Percentiles rank a stretch among this genome's conserved stretches.
Evolutionary conservation across 2,329 filamentous ascomycete species (phyloP).

Genomic region (Cladosporium sp.): DNA sequence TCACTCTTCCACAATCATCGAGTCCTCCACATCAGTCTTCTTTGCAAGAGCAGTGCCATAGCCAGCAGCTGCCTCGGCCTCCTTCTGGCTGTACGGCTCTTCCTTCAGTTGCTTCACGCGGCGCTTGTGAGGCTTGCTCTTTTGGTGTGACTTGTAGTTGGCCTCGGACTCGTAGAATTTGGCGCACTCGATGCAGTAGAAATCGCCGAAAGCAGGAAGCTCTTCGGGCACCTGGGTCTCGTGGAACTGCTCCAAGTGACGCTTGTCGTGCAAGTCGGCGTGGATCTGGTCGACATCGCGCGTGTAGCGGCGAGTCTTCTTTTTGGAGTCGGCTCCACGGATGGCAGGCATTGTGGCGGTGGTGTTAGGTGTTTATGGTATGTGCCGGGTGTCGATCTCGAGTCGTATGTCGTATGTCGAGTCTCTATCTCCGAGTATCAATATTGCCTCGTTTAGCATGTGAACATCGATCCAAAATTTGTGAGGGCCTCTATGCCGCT

Average conservation of each 20-base stretch:
- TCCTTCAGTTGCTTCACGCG: conserved; percentile 82
- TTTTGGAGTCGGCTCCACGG: conserved; percentile 51
- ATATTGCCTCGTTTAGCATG: not conserved
- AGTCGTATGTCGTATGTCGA: not conserved
- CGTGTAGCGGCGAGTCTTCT: conserved; percentile 50
- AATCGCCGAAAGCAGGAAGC: conserved; percentile 79
- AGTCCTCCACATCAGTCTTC: conserved; percentile 32
- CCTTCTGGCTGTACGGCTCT: conserved; percentile 81
- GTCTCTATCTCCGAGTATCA: not conserved
- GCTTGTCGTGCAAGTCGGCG: conserved; percentile 74
- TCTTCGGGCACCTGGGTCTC: conserved; percentile 80
- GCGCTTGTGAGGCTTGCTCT: conserved; percentile 92
- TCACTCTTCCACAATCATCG: conserved; percentile 32
- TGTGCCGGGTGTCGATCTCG: not conserved
- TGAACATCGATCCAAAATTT: conserved; percentile 14
- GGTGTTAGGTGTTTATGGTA: not conserved
- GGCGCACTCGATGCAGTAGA: conserved; percentile 90
- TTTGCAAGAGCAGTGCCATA: conserved; percentile 53
- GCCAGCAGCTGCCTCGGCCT: conserved; percentile 79
- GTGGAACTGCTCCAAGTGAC: conserved; percentile 79
- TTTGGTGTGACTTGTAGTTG: conserved; percentile 73
- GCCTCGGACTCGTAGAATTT: conserved; percentile 92
- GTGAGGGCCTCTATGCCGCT: not conserved
- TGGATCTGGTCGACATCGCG: conserved; percentile 94
- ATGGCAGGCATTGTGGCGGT: conserved; percentile 51